Evolutionary conservation across 768 basidiomycete species (phyloP), one percentile per base, ranked within the genome.

Genomic region (Terana coerulea): DNA sequence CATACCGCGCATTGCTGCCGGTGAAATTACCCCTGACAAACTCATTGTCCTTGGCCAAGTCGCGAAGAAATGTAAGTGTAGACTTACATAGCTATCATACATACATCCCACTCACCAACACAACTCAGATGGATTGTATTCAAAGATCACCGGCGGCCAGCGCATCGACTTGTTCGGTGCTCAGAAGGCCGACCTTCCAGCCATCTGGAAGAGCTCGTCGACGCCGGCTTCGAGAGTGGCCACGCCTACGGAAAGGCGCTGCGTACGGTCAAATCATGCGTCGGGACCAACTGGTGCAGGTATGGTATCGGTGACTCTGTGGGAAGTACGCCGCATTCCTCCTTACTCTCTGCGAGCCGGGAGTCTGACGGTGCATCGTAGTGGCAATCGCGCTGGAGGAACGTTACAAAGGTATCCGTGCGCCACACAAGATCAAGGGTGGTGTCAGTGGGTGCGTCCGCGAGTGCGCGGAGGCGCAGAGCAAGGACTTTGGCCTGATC

Each of bases 381-480:
- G 72, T 90, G 52, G 88, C 88, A 0, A 74, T 88, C 33, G 72
- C 77, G 53, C 75, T 90, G 4, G 86, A 90, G 66, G 77, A 86
- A 50, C 75, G 88, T 5, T 88, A 88, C 64, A 79, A 80, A 49
- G 84, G 86, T 15, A 75, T 88, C 37, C 73, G 82, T 9, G 75
- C 77, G 4, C 84, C 84, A n/a, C 84, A 85, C 64, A 87, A 87
- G 64, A 69, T 88, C 62, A 88, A 88, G 66, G 86, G 86, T 22
- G 87, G 87, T 10, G 84, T 90, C 3, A 81, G 79, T 19, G 86
- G 86, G 17, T 88, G 86, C 60, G 75, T 85, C 0, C 75, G 86
- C 15, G 87, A 88, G 61, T 90, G 87, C 53, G 87, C 86, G 0
- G 87, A 88, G 64, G 86, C 87, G 2, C 87, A 90, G 59, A 70